Base-by-base conservation (phyloP, 2,329 filamentous ascomycete species). In the Phaeosphaeria sp. region DNA sequence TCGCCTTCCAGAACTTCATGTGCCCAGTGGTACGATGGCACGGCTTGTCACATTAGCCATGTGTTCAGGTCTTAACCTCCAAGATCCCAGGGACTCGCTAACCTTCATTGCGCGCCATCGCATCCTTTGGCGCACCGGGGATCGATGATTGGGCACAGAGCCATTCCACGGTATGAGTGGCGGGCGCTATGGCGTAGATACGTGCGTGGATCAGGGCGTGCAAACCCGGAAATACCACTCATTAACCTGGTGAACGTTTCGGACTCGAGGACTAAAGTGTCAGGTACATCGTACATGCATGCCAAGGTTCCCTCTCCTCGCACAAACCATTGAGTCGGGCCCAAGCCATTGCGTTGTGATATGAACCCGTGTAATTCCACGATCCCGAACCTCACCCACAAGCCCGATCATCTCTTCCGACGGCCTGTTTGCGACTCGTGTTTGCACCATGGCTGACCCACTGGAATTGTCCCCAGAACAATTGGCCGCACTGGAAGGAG, bases 391-490 rank as follows among this genome's bases (percentile, higher is more conserved):
- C 40, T 27, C 15, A 27, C 6, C 8, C n/a, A 17, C 22, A 7
- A 43, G 2, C 8, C 22, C 24, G 18, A 42, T 18, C 15, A 30
- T 25, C 22, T 7, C 17, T 22, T 21, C 22, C 48, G 21, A 24
- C 36, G 17, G 15, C 21, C 18, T 22, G 11, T 4, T 18, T 21
- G 15, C n/a, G 6, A 27, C 18, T 30, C 24, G 13, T 39, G 25
- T 17, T 42, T 27, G 17, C 45, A 21, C 20, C 24, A 55, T 55
- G 53, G 24, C 53, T 11, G 21, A 30, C 11, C 17, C 27, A 22
- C 48, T 27, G 3, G 42, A 51, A 2, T 40, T 63, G 21, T 40
- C 58, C 24, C 54, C 59, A 20, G 56, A 60, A 36, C 51, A 62
- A 30, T 21, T 62, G 36, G 59, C 54, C 5, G 43, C 47, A 3